A percentile compares a stretch with the other conserved stretches of the same genome.
phyloP scores from a whole-genome alignment of 73 alveolate genomes.

The Uronychia setigera region DNA sequence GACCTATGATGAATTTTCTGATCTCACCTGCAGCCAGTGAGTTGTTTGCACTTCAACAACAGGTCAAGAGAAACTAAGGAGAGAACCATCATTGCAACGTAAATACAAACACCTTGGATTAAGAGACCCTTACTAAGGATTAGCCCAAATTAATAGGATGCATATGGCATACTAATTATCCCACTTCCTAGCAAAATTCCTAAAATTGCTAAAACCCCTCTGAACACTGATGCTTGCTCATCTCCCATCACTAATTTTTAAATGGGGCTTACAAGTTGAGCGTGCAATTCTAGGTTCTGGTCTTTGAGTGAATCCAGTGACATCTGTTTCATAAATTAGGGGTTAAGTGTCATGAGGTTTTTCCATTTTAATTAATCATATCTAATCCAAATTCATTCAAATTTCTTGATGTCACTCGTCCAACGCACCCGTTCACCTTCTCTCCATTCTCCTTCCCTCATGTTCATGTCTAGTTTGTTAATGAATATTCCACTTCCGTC shows the following conservation, averaged over 20 bases:
- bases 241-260: not conserved
- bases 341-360: not conserved
- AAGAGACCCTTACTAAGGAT: not conserved
- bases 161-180: slow-evolving; percentile 13
- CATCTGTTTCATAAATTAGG: not conserved
- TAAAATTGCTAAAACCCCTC: slow-evolving; percentile 13
- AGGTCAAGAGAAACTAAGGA: not conserved
- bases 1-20: not conserved
- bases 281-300: not conserved
- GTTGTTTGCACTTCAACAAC: slow-evolving; percentile 4
- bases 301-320: not conserved
- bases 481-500: not conserved
- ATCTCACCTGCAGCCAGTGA: slow-evolving; percentile 10
- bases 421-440: not conserved
- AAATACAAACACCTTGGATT: not conserved
- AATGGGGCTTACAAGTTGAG: not conserved
- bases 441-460: not conserved
- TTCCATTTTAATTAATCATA: not conserved
- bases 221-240: slow-evolving; percentile 5
- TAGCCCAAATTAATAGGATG: slow-evolving; percentile 1
- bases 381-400: not conserved
- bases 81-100: not conserved
- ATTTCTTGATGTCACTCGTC: slow-evolving; percentile 3
- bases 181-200: slow-evolving; percentile 14
- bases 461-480: not conserved